phyloP scores from a whole-genome alignment of 495 filamentous ascomycete genomes.

The Zalerion maritima region DNA sequence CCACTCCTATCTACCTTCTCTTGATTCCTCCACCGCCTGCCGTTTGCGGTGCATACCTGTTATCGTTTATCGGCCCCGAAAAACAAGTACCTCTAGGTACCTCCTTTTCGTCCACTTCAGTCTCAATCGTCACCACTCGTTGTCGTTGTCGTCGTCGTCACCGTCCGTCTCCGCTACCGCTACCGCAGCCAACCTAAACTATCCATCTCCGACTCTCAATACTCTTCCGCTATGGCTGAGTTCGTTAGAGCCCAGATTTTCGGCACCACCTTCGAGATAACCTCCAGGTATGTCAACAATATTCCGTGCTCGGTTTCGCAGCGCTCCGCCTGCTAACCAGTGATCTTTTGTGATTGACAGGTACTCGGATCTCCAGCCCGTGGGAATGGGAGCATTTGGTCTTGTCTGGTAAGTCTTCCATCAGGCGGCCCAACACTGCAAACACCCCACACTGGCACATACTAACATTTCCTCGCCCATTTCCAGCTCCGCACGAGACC shows the following conservation, averaged over 20 bases:
- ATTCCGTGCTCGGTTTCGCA: constrained; percentile 1
- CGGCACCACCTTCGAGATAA: constrained; percentile 98
- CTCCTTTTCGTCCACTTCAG: no score
- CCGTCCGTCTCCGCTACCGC: constrained; percentile 4
- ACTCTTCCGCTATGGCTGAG: constrained; percentile 68
- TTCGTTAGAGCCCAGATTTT: constrained; percentile 99
- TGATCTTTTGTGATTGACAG: constrained; percentile 26
- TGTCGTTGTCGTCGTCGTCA: not conserved
- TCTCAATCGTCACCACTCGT: not conserved
- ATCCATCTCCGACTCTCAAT: constrained; percentile 2
- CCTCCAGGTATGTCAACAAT: constrained; percentile 59
- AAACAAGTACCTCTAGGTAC: constrained; percentile 1
- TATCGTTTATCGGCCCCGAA: no score
- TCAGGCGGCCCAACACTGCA: not conserved
- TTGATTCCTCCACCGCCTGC: no score
- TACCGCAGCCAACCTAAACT: constrained; percentile 3
- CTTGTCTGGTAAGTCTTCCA: constrained; percentile 68
- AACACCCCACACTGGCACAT: constrained; percentile 9
- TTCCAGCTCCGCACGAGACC: constrained; percentile 82
- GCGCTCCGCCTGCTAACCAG: constrained; percentile 8
- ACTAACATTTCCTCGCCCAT: constrained; percentile 7
- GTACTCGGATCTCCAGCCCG: constrained; percentile 94
- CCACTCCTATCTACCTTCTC: no score
- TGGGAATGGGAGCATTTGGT: constrained; percentile 98
- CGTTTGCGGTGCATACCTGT: no score